Evolutionary conservation across 345 rosid species (phyloP).

Genomic region (Eucalyptus victrix): DNA sequence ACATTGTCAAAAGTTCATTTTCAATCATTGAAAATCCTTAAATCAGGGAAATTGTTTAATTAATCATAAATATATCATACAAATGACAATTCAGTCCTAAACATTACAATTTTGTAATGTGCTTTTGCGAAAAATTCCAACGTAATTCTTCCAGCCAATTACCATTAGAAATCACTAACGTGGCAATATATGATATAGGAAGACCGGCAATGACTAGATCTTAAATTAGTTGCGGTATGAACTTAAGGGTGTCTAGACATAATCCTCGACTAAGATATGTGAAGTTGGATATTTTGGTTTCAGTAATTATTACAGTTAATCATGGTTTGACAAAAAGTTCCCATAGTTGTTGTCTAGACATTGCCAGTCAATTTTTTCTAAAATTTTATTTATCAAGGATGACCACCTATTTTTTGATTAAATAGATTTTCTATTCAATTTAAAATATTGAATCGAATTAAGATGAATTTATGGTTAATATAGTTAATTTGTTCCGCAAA

Average conservation of each 20-base stretch:
- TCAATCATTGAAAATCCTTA: too few relatives aligned
- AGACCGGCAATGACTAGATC: accelerated
- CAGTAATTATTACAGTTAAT: background rate
- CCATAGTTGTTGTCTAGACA: background rate
- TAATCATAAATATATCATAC: too few relatives aligned
- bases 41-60: background rate
- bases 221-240: background rate
- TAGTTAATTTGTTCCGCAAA: accelerated
- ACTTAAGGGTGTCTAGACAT: background rate
- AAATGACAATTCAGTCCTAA: too few relatives aligned
- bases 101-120: too few relatives aligned
- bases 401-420: background rate
- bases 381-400: background rate
- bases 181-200: too few relatives aligned
- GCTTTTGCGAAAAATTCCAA: background rate
- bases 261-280: background rate
- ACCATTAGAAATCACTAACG: accelerated
- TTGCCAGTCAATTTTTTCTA: background rate
- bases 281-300: background rate
- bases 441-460: background rate
- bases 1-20: background rate
- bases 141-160: too few relatives aligned
- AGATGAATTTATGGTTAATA: too few relatives aligned
- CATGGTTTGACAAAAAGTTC: background rate
- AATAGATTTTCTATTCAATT: background rate